These are phyloP conservation scores for Syzygium aqueum DNA, from an alignment of 345 rosid genomes.

Conservation along the genomic window DNA sequence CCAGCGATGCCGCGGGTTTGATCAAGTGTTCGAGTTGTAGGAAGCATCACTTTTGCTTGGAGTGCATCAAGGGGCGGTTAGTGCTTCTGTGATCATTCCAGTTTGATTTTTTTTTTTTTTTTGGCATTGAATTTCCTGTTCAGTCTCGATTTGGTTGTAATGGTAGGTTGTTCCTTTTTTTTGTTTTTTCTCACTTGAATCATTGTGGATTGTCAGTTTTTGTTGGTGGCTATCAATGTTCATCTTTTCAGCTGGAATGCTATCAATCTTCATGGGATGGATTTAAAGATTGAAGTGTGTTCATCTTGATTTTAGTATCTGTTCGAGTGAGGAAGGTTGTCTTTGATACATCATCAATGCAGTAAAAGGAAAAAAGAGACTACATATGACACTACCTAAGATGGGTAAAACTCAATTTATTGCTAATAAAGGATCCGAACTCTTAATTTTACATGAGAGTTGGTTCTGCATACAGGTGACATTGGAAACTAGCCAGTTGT, in stretches of 20 bases:
- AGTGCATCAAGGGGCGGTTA: constrained; percentile 64
- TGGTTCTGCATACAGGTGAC: not conserved
- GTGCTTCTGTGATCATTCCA: constrained; percentile 2
- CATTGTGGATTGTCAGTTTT: not conserved
- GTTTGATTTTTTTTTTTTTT: not conserved
- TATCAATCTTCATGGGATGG: not conserved
- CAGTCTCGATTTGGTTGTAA: not conserved
- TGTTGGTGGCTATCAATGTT: not conserved
- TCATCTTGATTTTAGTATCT: not conserved
- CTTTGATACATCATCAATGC: not conserved
- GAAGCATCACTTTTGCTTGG: constrained; percentile 59
- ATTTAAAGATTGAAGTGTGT: not conserved
- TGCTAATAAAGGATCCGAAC: not conserved
- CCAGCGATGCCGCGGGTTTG: constrained; percentile 38
- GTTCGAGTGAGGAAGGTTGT: not conserved
- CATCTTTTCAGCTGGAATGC: not conserved
- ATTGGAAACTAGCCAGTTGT: not conserved
- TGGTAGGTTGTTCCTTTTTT: not conserved
- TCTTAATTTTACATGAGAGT: not conserved
- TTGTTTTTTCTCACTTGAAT: not conserved
- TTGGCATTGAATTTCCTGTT: not conserved
- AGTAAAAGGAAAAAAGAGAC: not conserved
- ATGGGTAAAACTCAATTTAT: not conserved
- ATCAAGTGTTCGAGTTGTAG: constrained; percentile 63
- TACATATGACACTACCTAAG: not conserved